Conservation (phyloP, 208 protist species). For the Giardia duodenalis region DNA sequence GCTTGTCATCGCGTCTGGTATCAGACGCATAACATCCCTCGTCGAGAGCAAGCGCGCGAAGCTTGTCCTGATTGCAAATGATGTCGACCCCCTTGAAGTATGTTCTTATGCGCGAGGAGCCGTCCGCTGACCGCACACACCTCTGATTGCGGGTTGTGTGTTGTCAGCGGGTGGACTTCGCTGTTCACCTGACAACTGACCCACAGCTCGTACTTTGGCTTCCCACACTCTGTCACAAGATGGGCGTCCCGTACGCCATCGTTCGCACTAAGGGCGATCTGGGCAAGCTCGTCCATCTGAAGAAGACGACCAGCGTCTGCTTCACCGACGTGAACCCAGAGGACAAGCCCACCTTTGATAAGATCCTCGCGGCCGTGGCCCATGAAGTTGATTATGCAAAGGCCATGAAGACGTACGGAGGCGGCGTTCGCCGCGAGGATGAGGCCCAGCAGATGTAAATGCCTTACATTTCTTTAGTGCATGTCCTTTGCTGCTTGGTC, state of each 20-base stretch:
- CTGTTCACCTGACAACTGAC: not conserved
- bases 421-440: not conserved
- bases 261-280: conserved; percentile 94
- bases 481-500: too few species aligned
- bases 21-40: conserved; percentile 87
- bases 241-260: conserved; percentile 95
- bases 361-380: conserved; percentile 53
- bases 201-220: conserved; percentile 84
- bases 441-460: too few species aligned
- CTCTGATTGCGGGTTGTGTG: too few species aligned
- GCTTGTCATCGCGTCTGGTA: conserved; percentile 71
- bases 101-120: conserved; percentile 28
- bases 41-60: conserved; percentile 93
- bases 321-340: conserved; percentile 76
- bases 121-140: not conserved
- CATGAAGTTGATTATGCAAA: conserved; percentile 38
- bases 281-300: conserved; percentile 80
- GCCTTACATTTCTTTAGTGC: too few species aligned
- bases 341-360: conserved; percentile 69
- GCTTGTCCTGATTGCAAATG: conserved; percentile 96
- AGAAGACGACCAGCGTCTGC: conserved; percentile 78
- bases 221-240: conserved; percentile 89
- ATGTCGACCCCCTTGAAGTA: conserved; percentile 95
- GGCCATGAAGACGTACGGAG: conserved; percentile 29
- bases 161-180: not conserved